These are phyloP conservation scores for Sonneratia alba DNA, from an alignment of 345 rosid genomes.

Conservation along the genomic window DNA sequence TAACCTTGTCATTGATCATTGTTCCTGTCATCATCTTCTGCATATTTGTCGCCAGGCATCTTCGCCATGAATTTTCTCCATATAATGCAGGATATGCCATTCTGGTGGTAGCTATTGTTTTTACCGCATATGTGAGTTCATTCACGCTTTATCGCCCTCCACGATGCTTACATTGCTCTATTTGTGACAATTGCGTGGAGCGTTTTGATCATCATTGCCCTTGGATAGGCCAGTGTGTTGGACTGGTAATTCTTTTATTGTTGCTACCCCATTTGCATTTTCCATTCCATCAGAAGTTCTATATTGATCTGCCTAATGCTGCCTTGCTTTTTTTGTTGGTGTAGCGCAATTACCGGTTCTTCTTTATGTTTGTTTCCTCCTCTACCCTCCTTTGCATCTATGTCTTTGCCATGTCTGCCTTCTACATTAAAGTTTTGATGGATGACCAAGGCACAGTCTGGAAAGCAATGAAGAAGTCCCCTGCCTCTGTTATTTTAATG, in stretches of 20 bases:
- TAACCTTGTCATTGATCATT: constrained; percentile 62
- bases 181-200: constrained; percentile 87
- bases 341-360: constrained; percentile 96
- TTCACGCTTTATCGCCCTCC: constrained; percentile 93
- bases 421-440: constrained; percentile 81
- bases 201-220: constrained; percentile 99
- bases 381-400: constrained; percentile 81
- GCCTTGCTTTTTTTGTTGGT: constrained; percentile 13
- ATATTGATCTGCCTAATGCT: constrained; percentile 1
- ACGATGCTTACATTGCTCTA: constrained; percentile 93
- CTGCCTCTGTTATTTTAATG: constrained; percentile 74
- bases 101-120: constrained; percentile 55
- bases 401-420: constrained; percentile 73
- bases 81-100: constrained; percentile 67
- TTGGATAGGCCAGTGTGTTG: constrained; percentile 99
- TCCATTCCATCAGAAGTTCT: neutral
- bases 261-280: neutral
- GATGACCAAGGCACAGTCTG: constrained; percentile 54
- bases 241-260: constrained; percentile 43
- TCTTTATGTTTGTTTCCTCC: constrained; percentile 92
- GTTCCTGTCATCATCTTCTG: constrained; percentile 69
- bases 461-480: constrained; percentile 87
- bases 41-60: constrained; percentile 85
- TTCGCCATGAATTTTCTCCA: constrained; percentile 70
- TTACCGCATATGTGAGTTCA: constrained; percentile 62